Evolutionary conservation across 2,329 filamentous ascomycete genomes (phyloP), one percentile per base, ranked within the genome.

Genomic region (Colletotrichum coccodes): DNA sequence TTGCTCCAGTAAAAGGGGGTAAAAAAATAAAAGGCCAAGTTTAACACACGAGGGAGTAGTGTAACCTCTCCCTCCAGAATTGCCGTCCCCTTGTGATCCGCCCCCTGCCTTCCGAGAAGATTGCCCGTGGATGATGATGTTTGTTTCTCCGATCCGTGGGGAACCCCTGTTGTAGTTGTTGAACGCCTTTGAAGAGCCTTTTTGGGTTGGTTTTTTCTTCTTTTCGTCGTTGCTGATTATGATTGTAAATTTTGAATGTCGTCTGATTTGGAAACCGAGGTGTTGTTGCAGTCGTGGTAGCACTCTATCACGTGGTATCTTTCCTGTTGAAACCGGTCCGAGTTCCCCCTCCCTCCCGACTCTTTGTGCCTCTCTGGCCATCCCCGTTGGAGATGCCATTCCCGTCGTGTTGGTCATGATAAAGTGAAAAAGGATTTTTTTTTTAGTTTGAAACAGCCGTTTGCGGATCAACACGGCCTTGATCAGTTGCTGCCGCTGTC

Each of bases 401-500:
- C 36, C 38, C 26, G 57, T 67, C 57, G 40, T 58, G 40, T 56
- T 63, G 34, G 28, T 63, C 58, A 36, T 66, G 23, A 54, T 59
- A 30, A 34, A 54, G n/a, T 57, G 42, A 50, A 54, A 50, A 63
- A 28, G 34, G 58, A n/a, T n/a, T n/a, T n/a, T n/a, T n/a, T n/a
- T n/a, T n/a, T n/a, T n/a, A n/a, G n/a, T n/a, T n/a, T n/a, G n/a
- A 74, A 70, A 53, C 21, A 32, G 21, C 53, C 36, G 53, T 57
- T 44, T 8, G 8, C 36, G 42, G 3, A 56, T 34, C 23, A 44
- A 42, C 47, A 75, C 71, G 38, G 72, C 66, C 11, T 16, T n/a
- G 74, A 74, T 54, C 70, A 70, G 60, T 60, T 47, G 65, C 60
- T 79, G 75, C 80, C 80, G 68, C 77, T 78, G 66, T 88, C 86